These are phyloP conservation scores for Zygosaccharomyces pseudorouxii DNA, from an alignment of 805 yeast genomes.

Conservation along the genomic window DNA sequence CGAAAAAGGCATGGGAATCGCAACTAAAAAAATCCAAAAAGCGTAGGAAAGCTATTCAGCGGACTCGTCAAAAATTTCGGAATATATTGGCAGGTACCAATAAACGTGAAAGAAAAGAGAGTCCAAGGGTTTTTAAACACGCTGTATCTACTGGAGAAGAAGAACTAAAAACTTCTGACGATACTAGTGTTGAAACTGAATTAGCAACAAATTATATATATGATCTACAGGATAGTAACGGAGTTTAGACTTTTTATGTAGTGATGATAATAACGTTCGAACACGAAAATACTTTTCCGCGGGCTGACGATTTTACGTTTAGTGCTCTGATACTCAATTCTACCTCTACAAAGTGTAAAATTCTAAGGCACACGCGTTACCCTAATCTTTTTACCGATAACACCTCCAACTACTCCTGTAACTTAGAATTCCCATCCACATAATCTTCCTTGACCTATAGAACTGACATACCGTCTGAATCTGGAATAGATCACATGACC, in stretches of 20 bases:
- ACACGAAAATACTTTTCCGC: background rate
- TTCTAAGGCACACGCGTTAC: too few species aligned
- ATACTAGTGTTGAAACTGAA: conserved; percentile 30
- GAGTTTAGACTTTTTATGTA: background rate
- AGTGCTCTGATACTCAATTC: background rate
- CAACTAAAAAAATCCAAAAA: conserved; percentile 11
- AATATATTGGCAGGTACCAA: conserved; percentile 7
- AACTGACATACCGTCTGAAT: too few species aligned
- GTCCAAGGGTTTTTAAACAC: background rate
- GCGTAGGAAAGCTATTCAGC: conserved; percentile 7
- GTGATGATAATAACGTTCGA: background rate
- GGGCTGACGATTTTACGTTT: background rate
- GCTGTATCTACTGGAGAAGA: background rate
- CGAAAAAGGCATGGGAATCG: conserved; percentile 14
- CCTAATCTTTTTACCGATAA: too few species aligned
- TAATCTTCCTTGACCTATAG: too few species aligned
- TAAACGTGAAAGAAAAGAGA: background rate
- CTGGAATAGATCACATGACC: too few species aligned
- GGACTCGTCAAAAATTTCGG: conserved; percentile 2
- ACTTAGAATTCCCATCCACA: too few species aligned
- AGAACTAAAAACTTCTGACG: conserved; percentile 3
- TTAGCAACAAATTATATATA: conserved; percentile 32
- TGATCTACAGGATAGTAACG: conserved; percentile 15
- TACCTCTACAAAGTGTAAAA: too few species aligned
- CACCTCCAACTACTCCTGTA: too few species aligned